Base-by-base conservation (phyloP, 805 yeast genomes). In the Candida ulmi region DNA sequence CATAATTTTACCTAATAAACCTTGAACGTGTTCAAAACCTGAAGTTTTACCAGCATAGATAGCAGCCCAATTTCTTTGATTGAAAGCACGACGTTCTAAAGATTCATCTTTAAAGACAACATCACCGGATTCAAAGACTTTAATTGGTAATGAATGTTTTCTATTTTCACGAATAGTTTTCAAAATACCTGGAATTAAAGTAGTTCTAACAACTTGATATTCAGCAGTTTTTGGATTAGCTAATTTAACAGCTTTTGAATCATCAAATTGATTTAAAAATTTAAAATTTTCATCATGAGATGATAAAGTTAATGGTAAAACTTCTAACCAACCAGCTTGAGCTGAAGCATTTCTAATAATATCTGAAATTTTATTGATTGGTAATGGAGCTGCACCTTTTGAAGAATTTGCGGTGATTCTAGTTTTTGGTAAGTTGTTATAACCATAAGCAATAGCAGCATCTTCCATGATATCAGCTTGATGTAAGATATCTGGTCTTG, bases 381-480 rank as follows among this genome's bases (percentile, higher is more conserved):
- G 95, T 60, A 91, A 76, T 32, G 98, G 88, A 40, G 83, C 73
- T 18, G 95, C 96, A 46, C 87, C 82, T 39, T 76, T 71, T 47
- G 83, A 78, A 9, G 95, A 76, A 41, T 81, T 81, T 25, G 87
- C 73, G 49, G 88, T 75, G 57, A 93, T 87, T 49, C 76, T 76
- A 37, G 93, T 80, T 66, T 82, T 87, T 47, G 74, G 76, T 57
- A 93, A 73, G 60, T 86, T 88, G 67, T 90, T 84, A 72, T 83
- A 93, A 42, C 99, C 99, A 60, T 88, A 93, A 24, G 88, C 95
- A 58, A 93, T 83, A 35, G 96, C 99, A 36, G 91, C 96, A 63
- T 93, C 99, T 66, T 93, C 99, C 95, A 93, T 86, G 50, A 93
- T 82, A 66, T 93, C 99, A 73, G 98, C 91, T 61, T 88, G 95